These are phyloP conservation scores for Coemansia sp. DNA, from an alignment of 192 early-diverging fungal species.

Conservation along the genomic window DNA sequence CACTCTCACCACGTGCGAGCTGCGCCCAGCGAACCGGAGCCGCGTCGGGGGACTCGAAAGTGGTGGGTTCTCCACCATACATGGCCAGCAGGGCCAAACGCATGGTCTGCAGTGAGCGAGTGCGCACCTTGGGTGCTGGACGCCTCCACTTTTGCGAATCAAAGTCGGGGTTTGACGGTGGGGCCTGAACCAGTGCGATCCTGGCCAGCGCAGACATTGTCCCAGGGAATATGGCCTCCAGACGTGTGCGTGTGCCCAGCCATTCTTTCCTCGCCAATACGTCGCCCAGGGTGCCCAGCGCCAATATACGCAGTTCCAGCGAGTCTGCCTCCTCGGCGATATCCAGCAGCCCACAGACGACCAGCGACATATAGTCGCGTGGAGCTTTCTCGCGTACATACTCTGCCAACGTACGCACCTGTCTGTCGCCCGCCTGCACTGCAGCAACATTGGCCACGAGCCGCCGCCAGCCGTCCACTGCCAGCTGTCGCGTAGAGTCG, in stretches of 20 bases:
- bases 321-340: slow-evolving; percentile 22
- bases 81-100: slow-evolving; percentile 1
- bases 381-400: slow-evolving; percentile 15
- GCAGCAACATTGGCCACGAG: slow-evolving; percentile 9
- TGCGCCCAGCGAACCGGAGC: slow-evolving; percentile 7
- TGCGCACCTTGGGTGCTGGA: too few species aligned
- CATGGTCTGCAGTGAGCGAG: slow-evolving; percentile 8
- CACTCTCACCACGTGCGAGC: slow-evolving; percentile 1
- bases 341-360: slow-evolving; percentile 25
- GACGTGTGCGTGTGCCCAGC: not conserved
- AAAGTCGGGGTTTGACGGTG: slow-evolving; percentile 10
- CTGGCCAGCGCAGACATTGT: slow-evolving; percentile 20
- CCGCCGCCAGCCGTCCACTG: slow-evolving; percentile 26
- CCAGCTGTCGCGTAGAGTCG: slow-evolving; percentile 18
- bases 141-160: too few species aligned
- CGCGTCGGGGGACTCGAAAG: not conserved
- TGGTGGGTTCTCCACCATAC: not conserved
- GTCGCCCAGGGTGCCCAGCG: slow-evolving; percentile 15
- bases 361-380: slow-evolving; percentile 22
- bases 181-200: slow-evolving; percentile 21
- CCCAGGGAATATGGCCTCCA: slow-evolving; percentile 26
- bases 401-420: not conserved
- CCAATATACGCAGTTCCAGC: slow-evolving; percentile 3
- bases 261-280: not conserved
- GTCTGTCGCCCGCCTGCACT: not conserved